Base-by-base conservation (phyloP, 169 alveolate genomes). In the Perkinsus chesapeaki region DNA sequence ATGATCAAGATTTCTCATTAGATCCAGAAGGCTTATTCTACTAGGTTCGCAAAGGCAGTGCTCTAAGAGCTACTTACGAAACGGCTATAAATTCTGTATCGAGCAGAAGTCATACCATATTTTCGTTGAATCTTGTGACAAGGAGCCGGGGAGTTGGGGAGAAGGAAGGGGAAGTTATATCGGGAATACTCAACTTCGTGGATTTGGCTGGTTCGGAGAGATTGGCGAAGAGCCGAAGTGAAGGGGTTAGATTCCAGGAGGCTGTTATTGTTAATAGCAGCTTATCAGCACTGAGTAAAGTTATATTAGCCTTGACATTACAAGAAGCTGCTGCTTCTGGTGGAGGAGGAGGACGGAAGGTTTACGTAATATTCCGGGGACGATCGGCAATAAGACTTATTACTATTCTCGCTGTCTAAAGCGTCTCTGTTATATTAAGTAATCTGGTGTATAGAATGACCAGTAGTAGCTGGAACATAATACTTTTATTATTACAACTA, bases 191-290 rank as follows among this genome's bases (percentile, higher is more conserved):
- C 0, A 47, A 95, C 43, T 94, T 95, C 48, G 95, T 95, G 1
- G 96, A 95, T 93, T 93, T 95, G 73, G 96, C 96, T 20, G 96
- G 96, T 0, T 93, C 95, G 31, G 96, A 95, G 92, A 95, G 96
- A 93, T 92, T 93, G 39, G 96, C 96, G 3, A 92, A 92, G 36
- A 82, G 94, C 34, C 92, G 93, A 38, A 92, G 94, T 34, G 93
- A 94, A 73, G 96, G 95, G 39, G 72, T 60, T n/a, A 93, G 94
- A 82, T 94, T 94, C 27, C 93, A 94, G 37, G 96, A 95, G 91
- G 95, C 95, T 0, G 94, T 95, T 19, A 48, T 95, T 20, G 92
- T 95, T 39, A 93, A 93, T 73, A 93, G 91, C 90, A 82, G 92
- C 72, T 92, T 95, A 73, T 48, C 95, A n/a, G 93, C 92, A 0